phyloP scores from a whole-genome alignment of 768 basidiomycete species.

The Lentinula sp. region DNA sequence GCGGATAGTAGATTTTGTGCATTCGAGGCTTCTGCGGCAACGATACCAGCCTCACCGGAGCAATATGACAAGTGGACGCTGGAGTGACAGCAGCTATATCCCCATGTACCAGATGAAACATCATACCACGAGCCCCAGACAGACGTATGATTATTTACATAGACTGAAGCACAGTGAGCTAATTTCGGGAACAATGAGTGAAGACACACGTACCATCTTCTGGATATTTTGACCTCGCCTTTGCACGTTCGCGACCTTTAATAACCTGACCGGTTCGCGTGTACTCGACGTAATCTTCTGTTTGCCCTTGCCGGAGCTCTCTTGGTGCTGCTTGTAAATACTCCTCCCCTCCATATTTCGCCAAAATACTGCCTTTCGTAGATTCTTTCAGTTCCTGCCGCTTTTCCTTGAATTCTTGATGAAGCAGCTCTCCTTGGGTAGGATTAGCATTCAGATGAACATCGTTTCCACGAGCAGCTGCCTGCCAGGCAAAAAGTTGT shows the following conservation, averaged over 20 bases:
- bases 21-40: conserved; percentile 69
- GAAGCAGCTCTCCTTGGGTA: conserved; percentile 89
- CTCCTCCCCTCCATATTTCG: conserved; percentile 90
- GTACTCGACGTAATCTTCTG: conserved; percentile 97
- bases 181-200: not conserved
- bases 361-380: conserved; percentile 83
- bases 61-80: conserved; percentile 84
- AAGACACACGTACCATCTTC: conserved; percentile 74
- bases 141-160: conserved; percentile 85
- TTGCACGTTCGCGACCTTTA: conserved; percentile 86
- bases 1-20: conserved; percentile 60
- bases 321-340: conserved; percentile 87
- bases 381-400: conserved; percentile 88
- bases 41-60: conserved; percentile 79
- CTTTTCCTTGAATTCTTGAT: conserved; percentile 86
- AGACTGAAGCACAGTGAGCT: conserved; percentile 42
- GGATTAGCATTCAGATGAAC: conserved; percentile 95
- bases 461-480: conserved; percentile 87
- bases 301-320: conserved; percentile 92
- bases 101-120: conserved; percentile 67
- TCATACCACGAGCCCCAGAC: conserved; percentile 99
- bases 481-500: conserved; percentile 97
- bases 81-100: conserved; percentile 94
- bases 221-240: conserved; percentile 86
- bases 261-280: conserved; percentile 86